These are phyloP conservation scores for Arachis hypogaea DNA, from an alignment of 306 rosid species.

Conservation along the genomic window DNA sequence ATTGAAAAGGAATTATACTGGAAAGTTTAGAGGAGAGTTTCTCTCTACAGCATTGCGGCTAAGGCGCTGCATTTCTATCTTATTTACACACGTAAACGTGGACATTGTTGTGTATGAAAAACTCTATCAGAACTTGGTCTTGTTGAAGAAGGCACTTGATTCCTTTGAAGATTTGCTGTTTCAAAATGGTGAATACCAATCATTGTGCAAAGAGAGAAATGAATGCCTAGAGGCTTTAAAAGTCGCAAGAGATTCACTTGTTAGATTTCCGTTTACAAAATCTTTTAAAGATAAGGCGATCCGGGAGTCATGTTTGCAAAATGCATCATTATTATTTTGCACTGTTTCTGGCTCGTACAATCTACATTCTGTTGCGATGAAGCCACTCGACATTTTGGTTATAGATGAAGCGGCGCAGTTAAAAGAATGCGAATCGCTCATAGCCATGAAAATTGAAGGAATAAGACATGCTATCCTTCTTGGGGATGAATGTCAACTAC, in stretches of 20 bases:
- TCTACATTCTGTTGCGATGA: slow-evolving; percentile 43
- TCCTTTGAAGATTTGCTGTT: slow-evolving; percentile 45
- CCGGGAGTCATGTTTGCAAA: slow-evolving; percentile 53
- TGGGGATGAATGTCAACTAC: slow-evolving; percentile 73
- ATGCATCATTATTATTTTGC: slow-evolving; percentile 61
- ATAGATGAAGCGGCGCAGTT: slow-evolving; percentile 80
- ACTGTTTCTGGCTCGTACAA: slow-evolving; percentile 62
- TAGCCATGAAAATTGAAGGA: slow-evolving; percentile 52
- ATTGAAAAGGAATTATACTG: neutral
- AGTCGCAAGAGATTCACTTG: slow-evolving; percentile 42
- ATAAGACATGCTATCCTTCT: slow-evolving; percentile 62
- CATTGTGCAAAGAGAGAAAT: slow-evolving; percentile 35
- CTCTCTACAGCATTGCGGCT: slow-evolving; percentile 7
- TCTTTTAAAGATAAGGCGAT: neutral
- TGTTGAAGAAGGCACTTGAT: slow-evolving; percentile 38
- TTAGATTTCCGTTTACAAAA: slow-evolving; percentile 35
- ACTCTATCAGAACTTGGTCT: slow-evolving; percentile 33
- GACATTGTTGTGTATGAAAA: slow-evolving; percentile 35
- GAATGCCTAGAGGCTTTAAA: slow-evolving; percentile 48
- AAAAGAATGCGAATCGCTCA: slow-evolving; percentile 68
- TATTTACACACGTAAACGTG: slow-evolving; percentile 53
- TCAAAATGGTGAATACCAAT: slow-evolving; percentile 7
- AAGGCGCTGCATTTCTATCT: slow-evolving; percentile 38
- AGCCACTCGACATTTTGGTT: slow-evolving; percentile 54
- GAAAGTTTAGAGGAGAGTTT: slow-evolving; percentile 50